Evolutionary conservation across 495 filamentous ascomycete genomes (phyloP).

Genomic region (Penicillium tannophilum): DNA sequence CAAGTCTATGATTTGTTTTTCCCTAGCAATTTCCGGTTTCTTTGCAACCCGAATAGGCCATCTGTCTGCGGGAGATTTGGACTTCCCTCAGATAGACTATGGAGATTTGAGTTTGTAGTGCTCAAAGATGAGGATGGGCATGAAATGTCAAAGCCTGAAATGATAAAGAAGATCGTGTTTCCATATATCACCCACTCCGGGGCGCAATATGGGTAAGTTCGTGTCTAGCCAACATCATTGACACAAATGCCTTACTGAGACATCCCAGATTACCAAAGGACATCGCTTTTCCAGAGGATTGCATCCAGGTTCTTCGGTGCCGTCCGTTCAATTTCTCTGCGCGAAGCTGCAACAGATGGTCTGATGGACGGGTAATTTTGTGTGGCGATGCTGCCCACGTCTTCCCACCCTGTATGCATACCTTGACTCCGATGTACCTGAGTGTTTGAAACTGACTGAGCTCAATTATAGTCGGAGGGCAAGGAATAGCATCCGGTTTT

Average conservation of each 20-base stretch:
- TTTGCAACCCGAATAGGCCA: slow-evolving; percentile 44
- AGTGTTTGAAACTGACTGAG: no score
- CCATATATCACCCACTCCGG: slow-evolving; percentile 39
- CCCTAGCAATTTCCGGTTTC: slow-evolving; percentile 48
- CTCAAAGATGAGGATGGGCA: slow-evolving; percentile 27
- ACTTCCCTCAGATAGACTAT: slow-evolving; percentile 39
- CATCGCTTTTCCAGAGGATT: slow-evolving; percentile 49
- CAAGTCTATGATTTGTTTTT: slow-evolving; percentile 55
- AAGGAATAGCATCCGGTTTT: slow-evolving; percentile 52
- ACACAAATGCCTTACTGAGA: not conserved
- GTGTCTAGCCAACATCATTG: not conserved
- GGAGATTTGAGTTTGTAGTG: slow-evolving; percentile 53
- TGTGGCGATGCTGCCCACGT: slow-evolving; percentile 58
- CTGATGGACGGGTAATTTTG: slow-evolving; percentile 42
- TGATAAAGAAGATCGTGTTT: slow-evolving; percentile 28
- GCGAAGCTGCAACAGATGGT: slow-evolving; percentile 54
- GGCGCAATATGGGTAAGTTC: slow-evolving; percentile 30
- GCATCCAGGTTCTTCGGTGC: slow-evolving; percentile 50
- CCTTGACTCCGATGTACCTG: no score
- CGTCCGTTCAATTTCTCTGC: slow-evolving; percentile 50
- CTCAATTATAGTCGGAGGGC: slow-evolving; percentile 40
- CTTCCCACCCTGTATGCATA: slow-evolving; percentile 51
- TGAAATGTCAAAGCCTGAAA: slow-evolving; percentile 30
- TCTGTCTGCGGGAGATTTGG: slow-evolving; percentile 53
- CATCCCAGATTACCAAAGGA: slow-evolving; percentile 24